Base-by-base conservation (phyloP, 2,329 filamentous ascomycete species). In the Fusarium redolens region DNA sequence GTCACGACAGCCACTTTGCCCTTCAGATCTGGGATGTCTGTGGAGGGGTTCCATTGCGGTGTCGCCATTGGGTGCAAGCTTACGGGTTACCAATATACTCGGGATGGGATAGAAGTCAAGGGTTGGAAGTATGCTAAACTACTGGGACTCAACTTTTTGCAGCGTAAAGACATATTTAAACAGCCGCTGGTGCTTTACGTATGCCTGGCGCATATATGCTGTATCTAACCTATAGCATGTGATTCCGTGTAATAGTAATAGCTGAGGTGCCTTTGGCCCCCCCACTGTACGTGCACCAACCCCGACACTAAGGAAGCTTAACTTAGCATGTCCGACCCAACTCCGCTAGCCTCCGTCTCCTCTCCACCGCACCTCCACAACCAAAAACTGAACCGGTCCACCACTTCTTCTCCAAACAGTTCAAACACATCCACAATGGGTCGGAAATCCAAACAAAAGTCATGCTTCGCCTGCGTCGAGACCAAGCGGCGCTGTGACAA, bases 41-140 rank as follows among this genome's bases (percentile, higher is more conserved):
- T 22, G 3, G 20, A 17, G 4, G 28, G 45, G 5, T 48, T 13
- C 28, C 45, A 48, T 48, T n/a, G 28, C 3, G 0, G 14, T 12
- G 20, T 1, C 2, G 14, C 9, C 45, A 48, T 48, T 4, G 1
- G 15, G 6, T 31, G 14, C 1, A 17, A 17, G 4, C 28, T 17
- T 0, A 1, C 20, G 12, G 0, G 4, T 1, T 9, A 11, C 1
- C 7, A 7, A 30, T 7, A 15, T 1, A 30, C 4, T 15, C 18
- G 44, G 14, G 18, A 15, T n/a, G 9, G 12, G 9, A 30, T 5
- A 5, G 6, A 28, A 0, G 7, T 1, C 5, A 8, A 30, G 43
- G 8, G 1, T 3, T n/a, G 13, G 9, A 30, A 15, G 18, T 3
- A 30, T 15, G 28, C 2, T 14, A n/a, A 15, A 47, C 1, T 1